These are phyloP conservation scores for Oenanthe sinensis DNA, from an alignment of 129 eudicot genomes.

Conservation along the genomic window DNA sequence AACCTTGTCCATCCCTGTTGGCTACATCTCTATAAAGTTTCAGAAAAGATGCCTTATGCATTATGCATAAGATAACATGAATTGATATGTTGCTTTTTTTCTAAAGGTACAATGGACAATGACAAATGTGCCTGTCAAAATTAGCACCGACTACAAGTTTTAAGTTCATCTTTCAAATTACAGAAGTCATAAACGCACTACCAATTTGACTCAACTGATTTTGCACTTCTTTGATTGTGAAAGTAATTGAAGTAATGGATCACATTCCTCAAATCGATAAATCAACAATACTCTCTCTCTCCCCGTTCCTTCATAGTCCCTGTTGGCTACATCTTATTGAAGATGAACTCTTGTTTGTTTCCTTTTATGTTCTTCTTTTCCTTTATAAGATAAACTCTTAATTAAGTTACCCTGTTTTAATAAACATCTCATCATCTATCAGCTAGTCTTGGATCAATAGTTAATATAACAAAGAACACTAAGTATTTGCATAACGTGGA, in stretches of 20 bases:
- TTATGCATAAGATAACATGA: conserved; percentile 1
- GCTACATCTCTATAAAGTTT: not conserved
- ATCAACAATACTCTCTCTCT: not conserved
- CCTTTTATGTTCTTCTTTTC: no score
- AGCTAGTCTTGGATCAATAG: not conserved
- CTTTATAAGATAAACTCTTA: no score
- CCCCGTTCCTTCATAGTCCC: not conserved
- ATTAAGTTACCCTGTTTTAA: not conserved
- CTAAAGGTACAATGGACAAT: not conserved
- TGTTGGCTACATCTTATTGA: no score
- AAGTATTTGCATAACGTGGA: not conserved
- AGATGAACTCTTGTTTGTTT: not conserved
- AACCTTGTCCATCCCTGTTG: conserved; percentile 1
- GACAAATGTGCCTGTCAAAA: not conserved
- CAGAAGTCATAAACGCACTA: not conserved
- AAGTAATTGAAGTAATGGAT: not conserved
- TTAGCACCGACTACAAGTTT: not conserved
- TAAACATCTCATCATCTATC: not conserved
- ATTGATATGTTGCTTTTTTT: not conserved
- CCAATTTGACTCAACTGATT: not conserved
- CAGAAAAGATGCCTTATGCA: not conserved
- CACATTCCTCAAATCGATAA: not conserved
- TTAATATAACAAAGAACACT: not conserved
- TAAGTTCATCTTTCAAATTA: not conserved
- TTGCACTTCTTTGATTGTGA: not conserved